Conservation (phyloP, 352 stramenopile genomes). For the Phytopythium boreale region DNA sequence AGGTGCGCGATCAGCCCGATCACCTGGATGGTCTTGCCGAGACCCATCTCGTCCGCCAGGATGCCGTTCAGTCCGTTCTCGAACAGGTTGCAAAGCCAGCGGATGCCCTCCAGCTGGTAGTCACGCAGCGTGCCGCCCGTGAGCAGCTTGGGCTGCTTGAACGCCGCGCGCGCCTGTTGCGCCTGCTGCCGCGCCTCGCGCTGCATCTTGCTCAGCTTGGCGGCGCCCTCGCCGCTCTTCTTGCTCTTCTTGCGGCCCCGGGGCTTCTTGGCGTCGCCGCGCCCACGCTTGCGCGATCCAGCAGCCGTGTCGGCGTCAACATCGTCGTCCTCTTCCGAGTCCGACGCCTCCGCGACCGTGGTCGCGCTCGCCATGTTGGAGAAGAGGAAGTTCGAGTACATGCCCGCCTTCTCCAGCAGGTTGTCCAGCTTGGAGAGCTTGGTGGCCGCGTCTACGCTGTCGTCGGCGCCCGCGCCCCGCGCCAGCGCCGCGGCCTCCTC, state of each 20-base stretch:
- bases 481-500: conserved; percentile 11
- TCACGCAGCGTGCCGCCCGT: conserved; percentile 83
- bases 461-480: conserved; percentile 5
- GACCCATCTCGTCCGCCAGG: conserved; percentile 85
- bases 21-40: conserved; percentile 92
- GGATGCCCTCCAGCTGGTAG: conserved; percentile 97
- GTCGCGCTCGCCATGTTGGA: conserved; percentile 80
- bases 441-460: conserved; percentile 43
- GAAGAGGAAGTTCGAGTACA: conserved; percentile 87
- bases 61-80: conserved; percentile 96
- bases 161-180: conserved; percentile 29
- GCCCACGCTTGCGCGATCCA: conserved; percentile 47
- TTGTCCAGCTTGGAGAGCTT: conserved; percentile 84
- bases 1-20: conserved; percentile 94
- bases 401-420: conserved; percentile 82
- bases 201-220: conserved; percentile 72
- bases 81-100: conserved; percentile 97
- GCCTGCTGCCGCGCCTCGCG: conserved; percentile 34
- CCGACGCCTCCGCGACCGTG: conserved; percentile 20
- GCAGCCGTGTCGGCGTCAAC: conserved; percentile 15
- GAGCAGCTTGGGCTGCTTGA: conserved; percentile 75
- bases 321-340: not conserved
- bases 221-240: conserved; percentile 40
- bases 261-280: conserved; percentile 11
- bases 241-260: conserved; percentile 25